Evolutionary conservation across 768 basidiomycete genomes (phyloP), one percentile per base, ranked within the genome.

Genomic region (Crassisporium funariophilum): DNA sequence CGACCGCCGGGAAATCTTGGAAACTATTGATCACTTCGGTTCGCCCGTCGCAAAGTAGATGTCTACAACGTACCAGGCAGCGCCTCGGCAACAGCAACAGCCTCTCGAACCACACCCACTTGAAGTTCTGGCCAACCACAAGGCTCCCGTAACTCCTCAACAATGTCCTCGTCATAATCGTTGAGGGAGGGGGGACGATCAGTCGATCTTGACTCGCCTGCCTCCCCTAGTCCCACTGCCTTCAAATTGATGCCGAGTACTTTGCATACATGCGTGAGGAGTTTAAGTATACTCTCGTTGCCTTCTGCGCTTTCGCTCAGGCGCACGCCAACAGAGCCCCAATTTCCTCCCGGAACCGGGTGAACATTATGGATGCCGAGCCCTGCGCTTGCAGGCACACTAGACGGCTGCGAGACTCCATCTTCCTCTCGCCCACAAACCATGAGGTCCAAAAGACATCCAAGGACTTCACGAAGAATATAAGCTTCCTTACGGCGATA

Each of bases 121-220:
- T 97, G 95, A 31, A 99, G 72, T 63, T 94, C 91, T 2, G 94
- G 87, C 95, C 95, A 98, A 4, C 97, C 97, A 61, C 84, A 90
- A 4, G 78, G 66, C 52, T 83, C 81, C 19, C 66, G 71, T 22
- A 69, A 62, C 15, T 69, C 66, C 24, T 71, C 69, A 7, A 70
- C 49, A 0, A 69, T 66, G 43, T 78, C 76, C 37, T 75, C 72
- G 45, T 76, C 76, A 22, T 63, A 65, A 36, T 55, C 51, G 12
- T 59, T 56, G 27, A 64, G 40, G 19, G 54, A 59, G 6, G 58
- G 46, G 4, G 44, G 41, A n/a, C 46, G 49, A 15, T 49, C 49
- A 15, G 44, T 44, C 15, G 24, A 29, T 11, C 40, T 39, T 29
- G 41, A 40, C 17, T 35, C 56, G 47, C 31, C 51, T 56, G 52